phyloP scores from a whole-genome alignment of 192 early-diverging fungal genomes.

The Dissophora globulifera region DNA sequence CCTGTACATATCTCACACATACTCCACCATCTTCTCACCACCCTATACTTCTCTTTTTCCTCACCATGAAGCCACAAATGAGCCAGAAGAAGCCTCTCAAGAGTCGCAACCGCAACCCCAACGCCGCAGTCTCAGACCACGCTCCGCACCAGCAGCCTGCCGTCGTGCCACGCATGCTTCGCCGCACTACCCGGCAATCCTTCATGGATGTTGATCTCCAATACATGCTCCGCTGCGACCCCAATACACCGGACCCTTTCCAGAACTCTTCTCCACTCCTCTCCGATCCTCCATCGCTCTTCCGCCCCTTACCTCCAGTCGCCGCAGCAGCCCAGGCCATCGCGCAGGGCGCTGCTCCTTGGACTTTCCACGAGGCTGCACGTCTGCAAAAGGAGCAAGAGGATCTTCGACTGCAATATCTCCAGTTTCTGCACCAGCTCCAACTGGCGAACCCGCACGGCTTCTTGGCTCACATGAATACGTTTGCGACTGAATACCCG shows the following conservation, averaged over 20 bases:
- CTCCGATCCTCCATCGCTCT: constrained; percentile 44
- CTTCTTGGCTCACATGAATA: constrained; percentile 44
- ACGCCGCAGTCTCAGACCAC: background rate
- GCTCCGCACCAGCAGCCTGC: constrained; percentile 4
- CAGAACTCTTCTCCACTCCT: constrained; percentile 44
- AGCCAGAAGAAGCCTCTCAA: constrained; percentile 31
- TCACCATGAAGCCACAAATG: constrained; percentile 44
- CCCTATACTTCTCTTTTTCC: too few relatives aligned
- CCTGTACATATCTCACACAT: background rate
- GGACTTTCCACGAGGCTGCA: constrained; percentile 40
- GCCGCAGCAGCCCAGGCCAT: constrained; percentile 45
- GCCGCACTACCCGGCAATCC: constrained; percentile 37
- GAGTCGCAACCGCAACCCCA: constrained; percentile 22
- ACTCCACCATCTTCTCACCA: background rate
- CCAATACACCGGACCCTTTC: constrained; percentile 41
- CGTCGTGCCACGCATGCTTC: constrained; percentile 32
- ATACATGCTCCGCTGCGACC: constrained; percentile 36
- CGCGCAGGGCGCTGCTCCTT: constrained; percentile 39
- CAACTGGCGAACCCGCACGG: constrained; percentile 37
- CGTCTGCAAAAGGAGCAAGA: constrained; percentile 49
- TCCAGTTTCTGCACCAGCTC: constrained; percentile 42
- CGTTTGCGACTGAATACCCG: constrained; percentile 39
- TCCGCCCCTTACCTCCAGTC: constrained; percentile 40
- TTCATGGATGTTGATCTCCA: constrained; percentile 52
- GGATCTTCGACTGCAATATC: constrained; percentile 37